Base-by-base conservation (phyloP, 495 filamentous ascomycete genomes). In the Penicillium robsamsonii region DNA sequence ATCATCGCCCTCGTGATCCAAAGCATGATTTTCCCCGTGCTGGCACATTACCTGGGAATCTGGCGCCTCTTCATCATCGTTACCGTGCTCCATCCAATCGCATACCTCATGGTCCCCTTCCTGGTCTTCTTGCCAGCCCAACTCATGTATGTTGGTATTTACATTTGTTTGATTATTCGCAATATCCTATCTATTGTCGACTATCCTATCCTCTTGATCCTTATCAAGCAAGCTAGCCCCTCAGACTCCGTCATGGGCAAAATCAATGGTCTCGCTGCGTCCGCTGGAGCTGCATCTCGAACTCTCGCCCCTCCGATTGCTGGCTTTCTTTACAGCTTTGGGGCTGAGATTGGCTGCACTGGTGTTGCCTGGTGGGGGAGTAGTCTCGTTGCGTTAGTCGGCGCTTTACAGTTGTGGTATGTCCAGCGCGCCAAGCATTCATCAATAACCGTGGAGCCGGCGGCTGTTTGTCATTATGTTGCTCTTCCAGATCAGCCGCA, bases 201-300 rank as follows among this genome's bases (percentile, higher is more conserved):
- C 20, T 94, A 90, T 59, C 90, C 90, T 0, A 77, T 93, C 4
- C 80, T 94, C 8, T 75, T 94, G 35, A 92, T 94, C 41, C 78
- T 94, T 8, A 83, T 94, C 74, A 94, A 93, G 68, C 89, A 92
- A 75, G 86, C 90, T 0, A 87, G 87, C 18, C 87, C 89, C 3
- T 83, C 82, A 15, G 73, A 78, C 9, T 80, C 77, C 0, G 78
- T 84, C 18, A 76, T 94, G 43, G 90, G 90, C 13, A 89, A 83
- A 64, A 86, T 94, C 53, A 94, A 94, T 60, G 90, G 90, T 2
- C 78, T 92, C 7, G 88, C 89, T 35, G 90, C 90, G 4, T 90
- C 86, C 35, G 88, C 87, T 4, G 88, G 88, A 5, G 90, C 88
- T 0, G 87, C 85, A 9, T 87, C 86, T 61, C 84, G 90, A 35